Evolutionary conservation across 257 asterid genomes (phyloP).

Genomic region (Salvia rosmarinus): DNA sequence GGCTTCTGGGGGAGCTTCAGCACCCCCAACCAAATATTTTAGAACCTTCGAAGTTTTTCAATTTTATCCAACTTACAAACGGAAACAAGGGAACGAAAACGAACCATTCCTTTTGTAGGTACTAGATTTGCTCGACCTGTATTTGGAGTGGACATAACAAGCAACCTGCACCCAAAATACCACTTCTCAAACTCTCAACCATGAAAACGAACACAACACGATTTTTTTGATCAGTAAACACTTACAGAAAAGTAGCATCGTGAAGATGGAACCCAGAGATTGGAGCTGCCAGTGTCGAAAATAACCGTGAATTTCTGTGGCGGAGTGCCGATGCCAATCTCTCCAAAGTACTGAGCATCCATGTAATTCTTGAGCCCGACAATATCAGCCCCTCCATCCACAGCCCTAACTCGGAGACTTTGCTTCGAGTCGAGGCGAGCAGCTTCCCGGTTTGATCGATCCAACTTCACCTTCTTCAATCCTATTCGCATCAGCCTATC

Average conservation of each 20-base stretch:
- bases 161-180: slow-evolving; percentile 58
- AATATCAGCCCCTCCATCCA: slow-evolving; percentile 43
- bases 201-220: background rate
- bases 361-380: slow-evolving; percentile 83
- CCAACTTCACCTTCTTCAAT: slow-evolving; percentile 66
- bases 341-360: slow-evolving; percentile 99
- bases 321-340: slow-evolving; percentile 88
- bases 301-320: slow-evolving; percentile 91
- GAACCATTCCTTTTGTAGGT: slow-evolving; percentile 75
- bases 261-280: slow-evolving; percentile 94
- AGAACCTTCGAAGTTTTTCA: too few relatives aligned
- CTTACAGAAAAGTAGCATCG: slow-evolving; percentile 87
- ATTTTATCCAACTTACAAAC: background rate
- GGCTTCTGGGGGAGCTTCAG: too few relatives aligned
- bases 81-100: slow-evolving; percentile 29
- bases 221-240: background rate
- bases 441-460: slow-evolving; percentile 60
- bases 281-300: slow-evolving; percentile 97
- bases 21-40: too few relatives aligned
- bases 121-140: slow-evolving; percentile 71
- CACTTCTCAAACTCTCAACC: background rate
- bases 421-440: slow-evolving; percentile 54
- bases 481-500: slow-evolving; percentile 78
- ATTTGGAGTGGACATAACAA: slow-evolving; percentile 74
- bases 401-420: background rate